phyloP scores from a whole-genome alignment of 192 early-diverging fungal species.

The Irineochytrium annulatum region DNA sequence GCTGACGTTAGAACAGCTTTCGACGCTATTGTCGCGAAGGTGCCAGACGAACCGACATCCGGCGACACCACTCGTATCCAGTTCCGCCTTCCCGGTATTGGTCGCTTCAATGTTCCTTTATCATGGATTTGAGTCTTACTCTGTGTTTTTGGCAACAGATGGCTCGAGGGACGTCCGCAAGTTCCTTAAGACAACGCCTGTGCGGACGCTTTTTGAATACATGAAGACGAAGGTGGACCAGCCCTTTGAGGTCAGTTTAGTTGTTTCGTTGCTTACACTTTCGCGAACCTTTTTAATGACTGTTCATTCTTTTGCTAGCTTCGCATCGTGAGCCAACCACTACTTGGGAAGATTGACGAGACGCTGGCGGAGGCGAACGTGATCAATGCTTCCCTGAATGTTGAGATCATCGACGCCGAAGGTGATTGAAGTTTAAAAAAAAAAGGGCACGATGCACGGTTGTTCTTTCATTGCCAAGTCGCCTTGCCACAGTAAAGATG shows the following conservation, averaged over 20 bases:
- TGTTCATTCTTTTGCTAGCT: constrained; percentile 25
- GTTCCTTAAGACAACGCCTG: constrained; percentile 70
- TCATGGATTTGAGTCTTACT: neutral
- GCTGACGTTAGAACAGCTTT: too few species aligned
- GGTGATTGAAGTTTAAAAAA: too few species aligned
- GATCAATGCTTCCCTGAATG: constrained; percentile 39
- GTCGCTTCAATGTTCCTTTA: neutral
- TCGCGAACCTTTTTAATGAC: neutral
- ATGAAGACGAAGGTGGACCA: constrained; percentile 70
- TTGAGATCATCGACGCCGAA: constrained; percentile 34
- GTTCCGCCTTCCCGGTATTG: constrained; percentile 68
- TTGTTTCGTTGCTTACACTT: neutral
- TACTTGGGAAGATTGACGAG: constrained; percentile 62
- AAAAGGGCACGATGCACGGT: neutral
- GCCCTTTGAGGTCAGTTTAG: constrained; percentile 63
- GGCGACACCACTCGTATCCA: constrained; percentile 73
- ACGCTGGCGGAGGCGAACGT: constrained; percentile 67
- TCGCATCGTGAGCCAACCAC: constrained; percentile 60
- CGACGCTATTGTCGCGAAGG: constrained; percentile 19
- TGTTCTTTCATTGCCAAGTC: neutral
- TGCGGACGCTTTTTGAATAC: constrained; percentile 76
- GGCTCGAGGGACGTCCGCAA: constrained; percentile 72
- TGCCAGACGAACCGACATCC: constrained; percentile 23
- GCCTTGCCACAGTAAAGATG: neutral
- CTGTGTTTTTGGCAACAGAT: constrained; percentile 51